A percentile compares a stretch with the other conserved stretches of the same genome.
Conservation (phyloP, 1,284 basidiomycete genomes). For the Ganoderma boninense region DNA sequence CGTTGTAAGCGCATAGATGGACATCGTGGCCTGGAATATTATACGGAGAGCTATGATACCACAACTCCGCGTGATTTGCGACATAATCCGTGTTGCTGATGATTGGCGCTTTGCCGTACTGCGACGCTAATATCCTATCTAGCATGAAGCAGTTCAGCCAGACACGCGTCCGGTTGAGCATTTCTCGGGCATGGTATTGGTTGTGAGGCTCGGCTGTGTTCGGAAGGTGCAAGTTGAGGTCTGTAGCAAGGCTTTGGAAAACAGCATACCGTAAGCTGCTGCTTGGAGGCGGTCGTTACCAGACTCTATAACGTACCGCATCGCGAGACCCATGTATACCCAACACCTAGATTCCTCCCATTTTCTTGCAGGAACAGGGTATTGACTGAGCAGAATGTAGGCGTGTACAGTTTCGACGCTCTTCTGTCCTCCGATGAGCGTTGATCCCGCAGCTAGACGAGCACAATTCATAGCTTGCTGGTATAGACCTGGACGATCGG, state of each 20-base stretch:
- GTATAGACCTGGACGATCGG: slow-evolving; percentile 72
- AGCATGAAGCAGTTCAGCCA: slow-evolving; percentile 91
- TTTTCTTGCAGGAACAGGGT: slow-evolving; percentile 73
- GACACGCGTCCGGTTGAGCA: slow-evolving; percentile 86
- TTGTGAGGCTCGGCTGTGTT: slow-evolving; percentile 71
- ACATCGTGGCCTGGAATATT: slow-evolving; percentile 80
- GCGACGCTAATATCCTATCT: slow-evolving; percentile 82
- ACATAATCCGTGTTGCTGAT: slow-evolving; percentile 80
- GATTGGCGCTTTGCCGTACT: slow-evolving; percentile 84
- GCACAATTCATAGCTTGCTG: slow-evolving; percentile 73
- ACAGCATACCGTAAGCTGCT: background rate
- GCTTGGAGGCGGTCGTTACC: background rate
- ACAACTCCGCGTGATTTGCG: slow-evolving; percentile 75
- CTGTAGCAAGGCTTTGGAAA: slow-evolving; percentile 74
- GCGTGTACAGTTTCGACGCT: slow-evolving; percentile 79
- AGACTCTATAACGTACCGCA: slow-evolving; percentile 54
- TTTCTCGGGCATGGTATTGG: slow-evolving; percentile 80
- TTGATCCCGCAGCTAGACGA: slow-evolving; percentile 74
- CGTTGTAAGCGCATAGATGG: slow-evolving; percentile 78
- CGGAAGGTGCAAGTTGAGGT: slow-evolving; percentile 85
- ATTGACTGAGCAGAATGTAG: slow-evolving; percentile 77
- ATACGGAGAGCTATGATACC: slow-evolving; percentile 75
- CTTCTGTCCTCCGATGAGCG: slow-evolving; percentile 76
- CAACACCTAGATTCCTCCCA: slow-evolving; percentile 86
- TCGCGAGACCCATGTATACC: slow-evolving; percentile 82